Evolutionary conservation across 1,139 yeast genomes (phyloP), one percentile per base, ranked within the genome.

Genomic region (Lodderomyces margitis): DNA sequence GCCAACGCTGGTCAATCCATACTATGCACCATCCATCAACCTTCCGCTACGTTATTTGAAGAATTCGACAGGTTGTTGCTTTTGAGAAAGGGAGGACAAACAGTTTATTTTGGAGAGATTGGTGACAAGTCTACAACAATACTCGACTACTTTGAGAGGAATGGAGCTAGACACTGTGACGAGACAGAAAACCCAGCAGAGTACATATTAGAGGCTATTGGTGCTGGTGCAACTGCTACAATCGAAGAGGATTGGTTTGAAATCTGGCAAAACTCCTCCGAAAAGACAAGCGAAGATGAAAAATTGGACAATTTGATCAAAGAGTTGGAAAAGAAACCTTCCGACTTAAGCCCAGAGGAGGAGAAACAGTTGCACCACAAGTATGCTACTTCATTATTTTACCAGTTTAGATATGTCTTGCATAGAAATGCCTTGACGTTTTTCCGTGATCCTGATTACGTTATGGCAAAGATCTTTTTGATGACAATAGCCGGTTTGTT

Each of bases 1-100:
- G 85, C 92, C 16, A 71, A 78, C 58, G 81, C 81, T 51, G 95
- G 95, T 20, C 95, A 86, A 63, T 91, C 95, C 34, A 81, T 86
- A 54, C 65, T 85, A 57, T 85, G 92, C 66, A 85, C 94, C 10
- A 85, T 85, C 50, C 94, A 85, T 61, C 94, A 85, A 61, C 94
- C 94, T 44, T 83, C 91, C 4, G 91, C 94, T 34, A 72, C 83
- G 42, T 66, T 85, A 55, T 74, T 85, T 64, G 83, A 83, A 58
- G 87, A 83, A 53, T 87, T 86, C 58, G 95, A 86, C 55, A 76
- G 94, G 47, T 67, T 86, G 48, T 64, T 86, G 48, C 83, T 86
- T 57, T 66, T 86, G 58, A 83, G 81, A 44, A 74, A 66, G 47
- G 95, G 94, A 51, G 95, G 95, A 43, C 69, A 75, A 54, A 85